These are phyloP conservation scores for Gloeopeniophorella convolvens DNA, from an alignment of 768 basidiomycete species.

Conservation along the genomic window DNA sequence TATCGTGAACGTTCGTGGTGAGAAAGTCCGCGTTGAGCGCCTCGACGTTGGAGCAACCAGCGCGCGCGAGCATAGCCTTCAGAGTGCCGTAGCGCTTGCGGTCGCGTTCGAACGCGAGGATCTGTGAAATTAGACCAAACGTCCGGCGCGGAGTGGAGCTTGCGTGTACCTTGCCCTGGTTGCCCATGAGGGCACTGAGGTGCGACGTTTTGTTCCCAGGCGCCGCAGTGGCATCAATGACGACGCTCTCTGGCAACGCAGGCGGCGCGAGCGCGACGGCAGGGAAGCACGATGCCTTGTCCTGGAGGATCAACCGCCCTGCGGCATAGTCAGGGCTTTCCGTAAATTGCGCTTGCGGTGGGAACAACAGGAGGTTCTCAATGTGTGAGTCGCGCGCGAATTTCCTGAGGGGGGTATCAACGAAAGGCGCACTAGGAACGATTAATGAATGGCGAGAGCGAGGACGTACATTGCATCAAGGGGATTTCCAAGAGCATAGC, in stretches of 20 bases:
- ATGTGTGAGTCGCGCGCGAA: slow-evolving; percentile 79
- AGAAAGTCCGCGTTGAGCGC: slow-evolving; percentile 81
- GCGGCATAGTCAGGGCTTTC: slow-evolving; percentile 63
- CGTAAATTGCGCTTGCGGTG: slow-evolving; percentile 59
- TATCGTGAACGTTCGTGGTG: slow-evolving; percentile 58
- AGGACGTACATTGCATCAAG: slow-evolving; percentile 44
- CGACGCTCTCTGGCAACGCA: slow-evolving; percentile 41
- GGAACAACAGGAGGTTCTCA: slow-evolving; percentile 72
- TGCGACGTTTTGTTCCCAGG: slow-evolving; percentile 98
- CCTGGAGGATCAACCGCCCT: slow-evolving; percentile 88
- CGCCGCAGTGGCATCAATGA: slow-evolving; percentile 93
- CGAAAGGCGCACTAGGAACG: neutral
- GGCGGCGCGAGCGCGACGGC: slow-evolving; percentile 81
- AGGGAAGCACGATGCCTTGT: slow-evolving; percentile 97
- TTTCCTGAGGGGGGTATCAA: slow-evolving; percentile 34
- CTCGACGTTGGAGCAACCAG: slow-evolving; percentile 75
- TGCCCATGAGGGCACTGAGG: slow-evolving; percentile 80
- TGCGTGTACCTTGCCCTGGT: slow-evolving; percentile 64
- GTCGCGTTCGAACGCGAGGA: slow-evolving; percentile 89
- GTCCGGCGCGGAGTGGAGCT: neutral
- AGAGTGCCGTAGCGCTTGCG: slow-evolving; percentile 76
- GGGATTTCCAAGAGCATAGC: slow-evolving; percentile 48
- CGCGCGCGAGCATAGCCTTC: slow-evolving; percentile 76
- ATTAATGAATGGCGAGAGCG: neutral
- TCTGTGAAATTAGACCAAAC: slow-evolving; percentile 32